Base-by-base conservation (phyloP, 2,329 filamentous ascomycete genomes). In the Nemania abortiva region DNA sequence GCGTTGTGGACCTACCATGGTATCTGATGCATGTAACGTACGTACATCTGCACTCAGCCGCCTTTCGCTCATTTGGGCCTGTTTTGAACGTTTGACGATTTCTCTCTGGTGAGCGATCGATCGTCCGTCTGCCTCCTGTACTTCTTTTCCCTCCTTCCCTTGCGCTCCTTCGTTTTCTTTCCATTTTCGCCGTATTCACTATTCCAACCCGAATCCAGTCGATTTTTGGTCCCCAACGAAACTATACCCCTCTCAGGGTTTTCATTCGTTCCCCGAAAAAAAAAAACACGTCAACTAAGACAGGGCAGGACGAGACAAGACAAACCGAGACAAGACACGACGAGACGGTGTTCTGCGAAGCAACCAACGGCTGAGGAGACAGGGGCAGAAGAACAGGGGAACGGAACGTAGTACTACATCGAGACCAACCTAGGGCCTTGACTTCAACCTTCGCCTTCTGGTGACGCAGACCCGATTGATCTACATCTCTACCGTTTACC, bases 51-150 rank as follows among this genome's bases (percentile, higher is more conserved):
- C 52, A 34, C 55, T 62, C 63, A 65, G 50, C 58, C 66, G 53
- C 59, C 55, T 52, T 53, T 55, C 27, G 27, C 27, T 54, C 56
- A 18, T 62, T 52, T 58, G 18, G 22, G 49, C 20, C 20, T 37
- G 22, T 62, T 39, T 56, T 56, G 55, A n/a, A 63, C 27, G 60
- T 56, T 63, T 63, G 60, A 56, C 42, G 24, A 58, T 56, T 57
- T 18, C 27, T 31, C 22, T 58, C 34, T 47, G 31, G 27, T 54
- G 29, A 20, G 20, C 15, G 27, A 54, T 54, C 29, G 15, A 53
- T 53, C 50, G 11, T 54, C 52, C 18, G 54, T 2, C 15, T 18
- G 53, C 47, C 29, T 29, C 50, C 20, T 15, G 20, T 27, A 18
- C 11, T 56, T 34, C 24, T 56, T 24, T 24, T 20, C 62, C 45